Evolutionary conservation across 2,329 filamentous ascomycete genomes (phyloP).

Genomic region (Nigrospora osmanthi): DNA sequence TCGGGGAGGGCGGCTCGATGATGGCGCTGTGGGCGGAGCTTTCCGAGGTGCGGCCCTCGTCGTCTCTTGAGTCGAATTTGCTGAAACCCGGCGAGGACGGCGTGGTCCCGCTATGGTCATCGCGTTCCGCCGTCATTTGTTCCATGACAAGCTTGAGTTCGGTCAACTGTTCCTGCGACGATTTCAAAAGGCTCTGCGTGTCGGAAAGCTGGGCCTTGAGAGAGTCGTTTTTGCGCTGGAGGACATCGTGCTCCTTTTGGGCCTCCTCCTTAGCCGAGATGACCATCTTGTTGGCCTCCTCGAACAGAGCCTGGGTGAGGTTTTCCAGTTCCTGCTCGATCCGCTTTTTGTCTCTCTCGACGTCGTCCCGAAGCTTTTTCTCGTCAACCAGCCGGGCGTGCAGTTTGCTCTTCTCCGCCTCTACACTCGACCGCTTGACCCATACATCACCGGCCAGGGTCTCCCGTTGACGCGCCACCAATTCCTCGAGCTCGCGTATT

Average conservation of each 20-base stretch:
- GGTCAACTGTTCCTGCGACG: slow-evolving; percentile 85
- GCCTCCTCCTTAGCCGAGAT: slow-evolving; percentile 85
- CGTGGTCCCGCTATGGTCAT: slow-evolving; percentile 66
- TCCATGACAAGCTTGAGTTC: slow-evolving; percentile 93
- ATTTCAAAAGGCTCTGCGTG: slow-evolving; percentile 75
- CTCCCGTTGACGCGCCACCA: slow-evolving; percentile 60
- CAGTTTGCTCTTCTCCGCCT: slow-evolving; percentile 59
- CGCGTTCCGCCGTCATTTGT: slow-evolving; percentile 65
- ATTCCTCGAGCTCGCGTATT: slow-evolving; percentile 59
- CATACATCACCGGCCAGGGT: slow-evolving; percentile 68
- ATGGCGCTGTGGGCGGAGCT: slow-evolving; percentile 26
- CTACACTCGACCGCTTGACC: slow-evolving; percentile 66
- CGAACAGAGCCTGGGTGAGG: slow-evolving; percentile 86
- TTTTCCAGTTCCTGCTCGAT: slow-evolving; percentile 91
- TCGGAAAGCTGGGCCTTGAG: slow-evolving; percentile 79
- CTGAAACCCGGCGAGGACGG: slow-evolving; percentile 75
- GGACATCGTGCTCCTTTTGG: slow-evolving; percentile 70
- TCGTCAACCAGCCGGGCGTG: slow-evolving; percentile 56
- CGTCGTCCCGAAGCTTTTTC: slow-evolving; percentile 52
- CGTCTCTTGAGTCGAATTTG: slow-evolving; percentile 55
- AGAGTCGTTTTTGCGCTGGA: slow-evolving; percentile 82
- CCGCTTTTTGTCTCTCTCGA: slow-evolving; percentile 73
- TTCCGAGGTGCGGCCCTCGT: slow-evolving; percentile 29
- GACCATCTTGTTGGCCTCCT: slow-evolving; percentile 98
- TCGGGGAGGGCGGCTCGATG: slow-evolving; percentile 40